These are phyloP conservation scores for Podospora bellae-mahoneyi DNA, from an alignment of 495 filamentous ascomycete species.

Conservation along the genomic window DNA sequence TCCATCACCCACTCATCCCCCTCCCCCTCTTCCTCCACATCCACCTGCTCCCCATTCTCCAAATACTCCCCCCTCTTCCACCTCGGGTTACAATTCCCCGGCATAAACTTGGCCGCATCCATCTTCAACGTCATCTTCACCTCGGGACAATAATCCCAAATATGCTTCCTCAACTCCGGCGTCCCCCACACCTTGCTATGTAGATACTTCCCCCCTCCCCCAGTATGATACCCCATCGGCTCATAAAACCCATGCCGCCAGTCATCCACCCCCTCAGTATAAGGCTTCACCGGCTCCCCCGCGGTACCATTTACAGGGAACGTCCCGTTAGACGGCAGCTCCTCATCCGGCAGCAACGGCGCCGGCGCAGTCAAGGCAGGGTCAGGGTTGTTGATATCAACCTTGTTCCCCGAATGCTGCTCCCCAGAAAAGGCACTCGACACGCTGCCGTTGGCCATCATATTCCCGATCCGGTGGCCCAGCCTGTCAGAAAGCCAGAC, in stretches of 20 bases:
- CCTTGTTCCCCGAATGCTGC: conserved; percentile 30
- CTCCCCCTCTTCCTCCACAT: conserved; percentile 16
- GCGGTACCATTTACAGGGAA: conserved; percentile 1
- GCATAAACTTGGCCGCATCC: conserved; percentile 44
- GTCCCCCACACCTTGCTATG: conserved; percentile 43
- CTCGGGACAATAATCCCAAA: conserved; percentile 53
- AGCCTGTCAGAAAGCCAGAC: conserved; percentile 49
- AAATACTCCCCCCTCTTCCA: conserved; percentile 37
- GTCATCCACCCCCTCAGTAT: conserved; percentile 39
- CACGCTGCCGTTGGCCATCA: conserved; percentile 44
- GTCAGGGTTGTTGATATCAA: conserved; percentile 16
- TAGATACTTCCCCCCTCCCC: conserved; percentile 38
- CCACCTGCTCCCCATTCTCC: conserved; percentile 17
- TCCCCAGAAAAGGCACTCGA: conserved; percentile 47
- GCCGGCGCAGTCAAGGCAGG: neutral
- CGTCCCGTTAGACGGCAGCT: neutral
- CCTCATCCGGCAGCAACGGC: neutral
- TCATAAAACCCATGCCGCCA: conserved; percentile 48
- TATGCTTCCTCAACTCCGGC: conserved; percentile 39
- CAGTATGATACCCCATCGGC: conserved; percentile 55
- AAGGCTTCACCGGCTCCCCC: conserved; percentile 27
- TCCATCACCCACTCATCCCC: conserved; percentile 14
- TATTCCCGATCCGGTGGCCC: conserved; percentile 38
- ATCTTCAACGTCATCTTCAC: conserved; percentile 52
- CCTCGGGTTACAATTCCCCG: conserved; percentile 33